Base-by-base conservation (phyloP, 805 yeast species). In the Ogataea kodamae region DNA sequence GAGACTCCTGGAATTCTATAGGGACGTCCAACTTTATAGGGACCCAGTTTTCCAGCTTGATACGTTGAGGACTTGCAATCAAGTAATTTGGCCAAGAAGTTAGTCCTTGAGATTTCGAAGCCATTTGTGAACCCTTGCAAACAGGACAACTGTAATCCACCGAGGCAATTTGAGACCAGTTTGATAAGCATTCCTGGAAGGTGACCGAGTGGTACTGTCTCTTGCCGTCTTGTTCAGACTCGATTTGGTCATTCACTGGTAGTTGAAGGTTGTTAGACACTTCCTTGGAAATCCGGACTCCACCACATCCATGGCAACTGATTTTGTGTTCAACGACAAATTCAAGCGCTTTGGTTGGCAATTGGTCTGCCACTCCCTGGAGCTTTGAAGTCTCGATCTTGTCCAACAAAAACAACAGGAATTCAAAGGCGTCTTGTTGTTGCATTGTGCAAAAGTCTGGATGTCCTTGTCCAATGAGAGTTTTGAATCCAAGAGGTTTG, bases 371-470 rank as follows among this genome's bases (percentile, higher is more conserved):
- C 5, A 49, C 39, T 7, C 57, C 43, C 9, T 45, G 43, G 0
- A 64, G 57, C 18, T 71, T 61, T 30, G 65, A 56, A 5, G 56
- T 54, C 42, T 82, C 89, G 17, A 88, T 57, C 42, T 74, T 70
- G 36, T 80, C 82, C 18, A 79, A 51, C 6, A 90, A 57, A 53
- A 78, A 82, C 5, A 75, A 60, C 59, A 88, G 72, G 53, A 88
- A 92, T 57, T 92, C 98, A 65, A 79, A 83, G 0, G 97, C 92
- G 64, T 92, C 99, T 57, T 92, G 98, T 55, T 92, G 99, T 47
- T 78, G 76, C 70, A 80, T 84, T 0, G 95, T 79, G 27, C 79
- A 68, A 49, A 92, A 92, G 51, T 92, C 98, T 11, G 68, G 67
- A 56, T 92, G 94, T 22, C 76, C 75, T 31, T 72, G 71, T 3